Conservation (phyloP, 2,329 filamentous ascomycete species). For the Hymenoscyphus linearis region DNA sequence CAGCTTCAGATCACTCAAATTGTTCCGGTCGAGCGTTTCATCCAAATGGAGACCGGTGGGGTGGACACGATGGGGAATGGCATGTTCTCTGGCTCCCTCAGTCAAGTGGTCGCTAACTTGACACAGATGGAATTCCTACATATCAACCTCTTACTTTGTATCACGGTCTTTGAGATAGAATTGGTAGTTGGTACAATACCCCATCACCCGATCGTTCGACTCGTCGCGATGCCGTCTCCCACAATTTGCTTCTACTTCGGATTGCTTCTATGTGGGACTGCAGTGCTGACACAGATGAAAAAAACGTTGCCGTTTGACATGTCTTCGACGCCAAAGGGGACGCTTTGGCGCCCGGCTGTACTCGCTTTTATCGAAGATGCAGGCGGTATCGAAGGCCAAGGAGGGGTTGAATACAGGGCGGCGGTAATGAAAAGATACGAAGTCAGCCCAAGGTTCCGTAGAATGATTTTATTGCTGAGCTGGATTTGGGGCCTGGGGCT, state of each 20-base stretch:
- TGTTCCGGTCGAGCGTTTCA: constrained; percentile 19
- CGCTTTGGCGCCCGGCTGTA: constrained; percentile 22
- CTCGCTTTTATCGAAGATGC: constrained; percentile 25
- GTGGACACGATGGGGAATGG: constrained; percentile 28
- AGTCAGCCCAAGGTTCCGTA: constrained; percentile 22
- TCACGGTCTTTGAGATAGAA: constrained; percentile 25
- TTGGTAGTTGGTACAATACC: constrained; percentile 24
- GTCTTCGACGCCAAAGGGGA: constrained; percentile 27
- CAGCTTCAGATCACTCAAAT: constrained; percentile 21
- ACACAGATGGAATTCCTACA: constrained; percentile 20
- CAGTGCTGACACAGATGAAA: constrained; percentile 19
- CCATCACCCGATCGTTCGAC: constrained; percentile 19
- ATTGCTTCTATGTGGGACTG: constrained; percentile 19
- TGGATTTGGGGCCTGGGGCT: constrained; percentile 31
- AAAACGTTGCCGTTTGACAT: constrained; percentile 25
- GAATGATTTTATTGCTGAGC: constrained; percentile 23
- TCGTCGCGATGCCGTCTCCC: constrained; percentile 27
- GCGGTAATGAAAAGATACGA: constrained; percentile 26
- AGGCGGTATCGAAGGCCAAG: constrained; percentile 25
- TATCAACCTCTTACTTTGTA: constrained; percentile 23
- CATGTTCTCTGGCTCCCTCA: constrained; percentile 8
- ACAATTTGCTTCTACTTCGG: constrained; percentile 26
- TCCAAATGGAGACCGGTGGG: constrained; percentile 24
- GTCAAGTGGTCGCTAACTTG: background rate
- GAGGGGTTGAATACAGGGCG: constrained; percentile 22